Evolutionary conservation across 78 protist species (phyloP).

Genomic region (Dictyostelium purpureum): DNA sequence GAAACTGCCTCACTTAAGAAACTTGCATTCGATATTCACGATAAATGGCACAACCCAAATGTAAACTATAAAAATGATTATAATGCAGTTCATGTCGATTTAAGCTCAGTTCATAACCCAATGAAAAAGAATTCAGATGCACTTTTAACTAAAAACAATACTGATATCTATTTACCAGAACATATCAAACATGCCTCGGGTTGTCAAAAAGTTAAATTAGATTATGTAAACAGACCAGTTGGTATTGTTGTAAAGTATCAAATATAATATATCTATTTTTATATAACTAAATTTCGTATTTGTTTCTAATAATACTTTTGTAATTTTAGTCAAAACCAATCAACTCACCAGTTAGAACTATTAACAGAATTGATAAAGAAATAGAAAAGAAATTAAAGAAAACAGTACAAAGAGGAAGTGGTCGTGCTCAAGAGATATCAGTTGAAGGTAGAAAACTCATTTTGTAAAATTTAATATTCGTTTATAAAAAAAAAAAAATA

Average conservation of each 20-base stretch:
- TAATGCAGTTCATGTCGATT: conserved; percentile 3
- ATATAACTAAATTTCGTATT: not conserved
- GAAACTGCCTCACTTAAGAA: conserved; percentile 32
- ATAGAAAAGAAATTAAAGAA: conserved; percentile 32
- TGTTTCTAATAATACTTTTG: not conserved
- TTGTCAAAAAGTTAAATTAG: not conserved
- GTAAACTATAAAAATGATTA: not conserved
- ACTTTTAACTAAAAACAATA: not conserved
- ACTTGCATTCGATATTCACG: conserved; percentile 29
- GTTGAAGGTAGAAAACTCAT: conserved; percentile 49
- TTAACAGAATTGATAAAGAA: conserved; percentile 43
- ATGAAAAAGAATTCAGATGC: not conserved
- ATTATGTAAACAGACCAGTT: conserved; percentile 21
- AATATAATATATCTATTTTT: not conserved
- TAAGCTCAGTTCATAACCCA: not conserved
- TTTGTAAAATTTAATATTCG: not conserved
- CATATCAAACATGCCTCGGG: conserved; percentile 60
- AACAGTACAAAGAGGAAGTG: conserved; percentile 34
- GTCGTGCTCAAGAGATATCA: conserved; percentile 12
- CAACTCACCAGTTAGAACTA: conserved; percentile 27
- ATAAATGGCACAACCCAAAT: conserved; percentile 31
- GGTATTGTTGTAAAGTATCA: not conserved
- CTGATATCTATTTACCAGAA: conserved; percentile 63
- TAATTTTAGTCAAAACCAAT: not conserved
- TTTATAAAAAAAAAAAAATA: not conserved